Evolutionary conservation across 2,329 filamentous ascomycete genomes (phyloP), one percentile per base, ranked within the genome.

Genomic region (Stagonosporopsis rhizophila): DNA sequence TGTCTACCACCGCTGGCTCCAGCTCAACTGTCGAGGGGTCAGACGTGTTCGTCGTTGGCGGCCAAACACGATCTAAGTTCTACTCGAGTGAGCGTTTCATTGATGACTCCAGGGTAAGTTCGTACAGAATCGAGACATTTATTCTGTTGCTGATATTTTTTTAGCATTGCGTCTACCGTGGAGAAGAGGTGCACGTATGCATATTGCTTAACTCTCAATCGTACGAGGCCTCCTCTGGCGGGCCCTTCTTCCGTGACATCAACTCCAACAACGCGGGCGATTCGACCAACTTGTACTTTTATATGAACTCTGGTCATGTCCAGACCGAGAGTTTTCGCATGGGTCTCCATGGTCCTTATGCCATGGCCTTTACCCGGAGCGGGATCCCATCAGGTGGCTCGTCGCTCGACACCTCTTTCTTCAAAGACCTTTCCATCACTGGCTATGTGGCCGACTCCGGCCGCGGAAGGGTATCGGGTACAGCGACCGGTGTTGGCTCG

Each of bases 21-120:
- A 80, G 80, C 27, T 78, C 77, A 9, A 78, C 82, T 2, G 78
- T 89, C 47, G 87, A 89, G 69, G 87, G 75, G 2, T 73, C 69
- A 1, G 77, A 78, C 45, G 75, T 78, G 7, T 89, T 83, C 66
- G 57, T 86, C 8, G 85, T 89, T 40, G 74, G 79, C 60, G 83
- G 85, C 20, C 78, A 89, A 70, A 89, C 87, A 0, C 82, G 87
- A 35, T 86, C 83, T 74, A 90, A 90, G 72, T 90, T 89, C 78
- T 90, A 87, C 76, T 88, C 85, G 2, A 86, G 84, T 56, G 79
- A 87, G 59, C 81, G 87, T n/a, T 89, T 88, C 74, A 89, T 90
- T 67, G 87, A 90, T 69, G 86, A 88, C 64, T 52, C 47, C 17
- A 52, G 46, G 39, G 66, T 67, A 42, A 15, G 64, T 56, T 4